Conservation (phyloP, 352 stramenopile genomes). For the Phytopythium aichiense region DNA sequence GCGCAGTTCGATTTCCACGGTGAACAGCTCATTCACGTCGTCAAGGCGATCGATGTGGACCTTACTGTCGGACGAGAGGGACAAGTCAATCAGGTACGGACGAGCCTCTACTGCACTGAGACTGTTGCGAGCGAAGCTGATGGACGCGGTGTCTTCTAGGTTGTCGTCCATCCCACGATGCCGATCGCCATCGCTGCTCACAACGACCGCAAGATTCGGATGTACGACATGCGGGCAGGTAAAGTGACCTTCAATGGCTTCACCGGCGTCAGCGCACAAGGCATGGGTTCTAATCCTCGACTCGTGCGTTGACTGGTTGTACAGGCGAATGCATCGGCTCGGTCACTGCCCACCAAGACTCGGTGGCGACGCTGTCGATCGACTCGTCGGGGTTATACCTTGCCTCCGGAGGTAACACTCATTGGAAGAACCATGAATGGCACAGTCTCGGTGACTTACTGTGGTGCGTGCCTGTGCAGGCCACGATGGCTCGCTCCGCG, state of each 20-base stretch:
- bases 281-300: background rate
- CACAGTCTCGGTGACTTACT: slow-evolving; percentile 4
- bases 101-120: background rate
- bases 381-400: slow-evolving; percentile 74
- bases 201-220: slow-evolving; percentile 76
- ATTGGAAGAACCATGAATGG: background rate
- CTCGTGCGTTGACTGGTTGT: background rate
- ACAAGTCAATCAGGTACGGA: slow-evolving; percentile 74
- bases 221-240: slow-evolving; percentile 86
- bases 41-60: slow-evolving; percentile 64
- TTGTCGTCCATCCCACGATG: slow-evolving; percentile 79
- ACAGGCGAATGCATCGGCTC: slow-evolving; percentile 68
- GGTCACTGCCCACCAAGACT: slow-evolving; percentile 78
- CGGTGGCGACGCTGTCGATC: slow-evolving; percentile 76
- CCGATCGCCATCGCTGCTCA: slow-evolving; percentile 77
- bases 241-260: background rate
- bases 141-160: slow-evolving; percentile 13
- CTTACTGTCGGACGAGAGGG: slow-evolving; percentile 42
- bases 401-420: slow-evolving; percentile 49
- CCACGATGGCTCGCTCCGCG: slow-evolving; percentile 78
- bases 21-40: slow-evolving; percentile 75
- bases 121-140: background rate
- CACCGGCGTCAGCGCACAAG: background rate
- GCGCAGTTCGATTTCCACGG: slow-evolving; percentile 74
- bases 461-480: slow-evolving; percentile 23